These are phyloP conservation scores for Cunninghamia lanceolata DNA, from an alignment of 75 land plant species.

Conservation along the genomic window DNA sequence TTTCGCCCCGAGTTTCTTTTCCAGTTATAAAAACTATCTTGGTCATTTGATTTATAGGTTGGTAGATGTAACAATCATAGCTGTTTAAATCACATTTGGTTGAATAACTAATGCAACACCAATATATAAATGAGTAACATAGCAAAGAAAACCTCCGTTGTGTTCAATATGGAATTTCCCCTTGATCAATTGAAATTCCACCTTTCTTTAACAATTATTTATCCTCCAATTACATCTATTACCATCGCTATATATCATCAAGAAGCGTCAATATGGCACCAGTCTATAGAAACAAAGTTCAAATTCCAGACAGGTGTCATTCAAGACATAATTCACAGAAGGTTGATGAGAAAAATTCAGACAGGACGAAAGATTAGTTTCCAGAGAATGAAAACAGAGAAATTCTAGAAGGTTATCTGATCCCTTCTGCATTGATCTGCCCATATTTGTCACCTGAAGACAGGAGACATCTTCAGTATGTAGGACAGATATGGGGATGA, in stretches of 20 bases:
- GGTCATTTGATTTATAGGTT: not conserved
- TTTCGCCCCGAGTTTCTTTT: not conserved
- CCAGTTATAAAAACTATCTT: not conserved
- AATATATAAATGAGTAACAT: not conserved
- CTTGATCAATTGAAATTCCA: not conserved
- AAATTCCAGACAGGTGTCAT: not conserved
- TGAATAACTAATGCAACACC: not conserved
- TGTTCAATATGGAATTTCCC: not conserved
- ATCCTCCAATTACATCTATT: not conserved
- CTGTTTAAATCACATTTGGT: not conserved
- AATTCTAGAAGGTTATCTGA: slow-evolving; percentile 1
- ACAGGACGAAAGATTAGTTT: not conserved
- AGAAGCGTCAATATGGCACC: not conserved
- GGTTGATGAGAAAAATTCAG: not conserved
- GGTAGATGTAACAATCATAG: not conserved
- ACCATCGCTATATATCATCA: not conserved
- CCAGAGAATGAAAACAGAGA: not conserved
- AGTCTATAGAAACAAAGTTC: not conserved
- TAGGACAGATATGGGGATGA: too few species aligned
- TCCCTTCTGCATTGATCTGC: not conserved
- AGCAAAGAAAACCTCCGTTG: not conserved
- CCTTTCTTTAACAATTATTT: not conserved
- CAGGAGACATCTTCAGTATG: too few species aligned
- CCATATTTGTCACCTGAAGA: not conserved
- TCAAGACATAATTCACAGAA: not conserved